Evolutionary conservation across 306 rosid species (phyloP), one percentile per base, ranked within the genome.

Genomic region (Vigna trinervia): DNA sequence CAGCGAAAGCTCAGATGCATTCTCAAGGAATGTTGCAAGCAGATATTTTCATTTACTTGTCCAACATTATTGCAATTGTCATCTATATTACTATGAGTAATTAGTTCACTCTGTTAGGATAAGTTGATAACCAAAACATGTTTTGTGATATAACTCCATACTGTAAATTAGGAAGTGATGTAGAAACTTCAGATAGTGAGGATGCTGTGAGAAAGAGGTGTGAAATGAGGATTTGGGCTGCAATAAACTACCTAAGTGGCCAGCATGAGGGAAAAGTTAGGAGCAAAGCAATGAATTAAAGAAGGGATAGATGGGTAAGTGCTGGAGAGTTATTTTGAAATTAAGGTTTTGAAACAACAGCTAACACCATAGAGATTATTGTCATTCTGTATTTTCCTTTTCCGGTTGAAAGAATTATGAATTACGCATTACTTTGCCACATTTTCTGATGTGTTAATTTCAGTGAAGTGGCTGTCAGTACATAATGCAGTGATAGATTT

Each of bases 401-500:
- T 45, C 20, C 8, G 5, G 53, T 66, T 41, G 72, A 67, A 45
- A 67, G 38, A 45, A 12, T 67, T 43, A 22, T 19, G 38, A 38
- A 67, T 26, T 43, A 22, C 62, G n/a, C n/a, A 67, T 26, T 43
- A 22, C 61, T 32, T 50, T 70, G 30, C 75, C 26, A 15, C 12
- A 10, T 34, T 34, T 32, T 71, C 19, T 8, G 32, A 69, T 48
- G 28, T 50, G 17, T 19, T n/a, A 28, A 32, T 2, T 52, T 71
- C 22, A 36, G 14, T 54, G n/a, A 12, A 66, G 43, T 12, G 8
- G 41, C 28, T 38, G 20, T 56, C 51, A 34, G 22, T 72, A 52
- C 54, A 17, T 48, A 34, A 71, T 70, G 41, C 47, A 51, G n/a
- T 70, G 75, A 53, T 36, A 53, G 54, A 71, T 53, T 69, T 48